phyloP scores from a whole-genome alignment of 768 basidiomycete genomes.

The Lyophyllum semitale region DNA sequence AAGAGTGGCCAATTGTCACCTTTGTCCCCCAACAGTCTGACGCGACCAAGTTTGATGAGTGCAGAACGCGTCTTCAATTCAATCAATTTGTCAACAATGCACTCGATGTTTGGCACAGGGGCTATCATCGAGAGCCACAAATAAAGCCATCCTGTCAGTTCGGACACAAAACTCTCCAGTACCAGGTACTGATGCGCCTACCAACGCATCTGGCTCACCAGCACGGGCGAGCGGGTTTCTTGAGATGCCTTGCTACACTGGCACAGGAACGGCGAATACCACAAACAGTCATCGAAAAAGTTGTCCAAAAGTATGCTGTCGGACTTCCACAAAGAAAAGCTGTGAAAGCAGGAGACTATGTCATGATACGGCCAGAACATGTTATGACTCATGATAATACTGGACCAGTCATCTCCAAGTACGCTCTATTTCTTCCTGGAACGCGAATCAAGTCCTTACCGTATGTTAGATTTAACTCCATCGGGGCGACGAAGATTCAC shows the following conservation, averaged over 20 bases:
- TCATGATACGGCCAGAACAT: slow-evolving; percentile 98
- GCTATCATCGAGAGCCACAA: no score
- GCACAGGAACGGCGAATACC: slow-evolving; percentile 39
- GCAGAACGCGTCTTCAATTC: no score
- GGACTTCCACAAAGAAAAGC: slow-evolving; percentile 76
- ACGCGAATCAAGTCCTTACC: slow-evolving; percentile 2
- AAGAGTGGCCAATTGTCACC: no score
- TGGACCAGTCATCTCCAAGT: slow-evolving; percentile 98
- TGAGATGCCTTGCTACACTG: slow-evolving; percentile 29
- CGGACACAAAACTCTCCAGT: no score
- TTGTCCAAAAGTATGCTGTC: slow-evolving; percentile 97
- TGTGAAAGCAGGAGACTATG: slow-evolving; percentile 96
- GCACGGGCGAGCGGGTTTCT: slow-evolving; percentile 2
- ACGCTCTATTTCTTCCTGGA: slow-evolving; percentile 28
- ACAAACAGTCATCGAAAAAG: slow-evolving; percentile 95
- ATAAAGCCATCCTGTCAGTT: no score
- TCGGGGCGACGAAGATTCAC: slow-evolving; percentile 84
- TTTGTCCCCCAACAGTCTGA: no score
- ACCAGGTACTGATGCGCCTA: slow-evolving; percentile 20
- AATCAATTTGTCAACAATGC: no score
- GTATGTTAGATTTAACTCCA: slow-evolving; percentile 80
- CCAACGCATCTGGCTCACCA: slow-evolving; percentile 17
- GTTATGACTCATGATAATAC: slow-evolving; percentile 99
- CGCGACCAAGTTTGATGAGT: no score
- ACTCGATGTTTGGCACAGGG: background rate